A percentile compares a stretch with the other conserved stretches of the same genome.
These are phyloP conservation scores for Schizosaccharomyces versatilis DNA, from an alignment of 1,139 yeast species.

Conservation along the genomic window DNA sequence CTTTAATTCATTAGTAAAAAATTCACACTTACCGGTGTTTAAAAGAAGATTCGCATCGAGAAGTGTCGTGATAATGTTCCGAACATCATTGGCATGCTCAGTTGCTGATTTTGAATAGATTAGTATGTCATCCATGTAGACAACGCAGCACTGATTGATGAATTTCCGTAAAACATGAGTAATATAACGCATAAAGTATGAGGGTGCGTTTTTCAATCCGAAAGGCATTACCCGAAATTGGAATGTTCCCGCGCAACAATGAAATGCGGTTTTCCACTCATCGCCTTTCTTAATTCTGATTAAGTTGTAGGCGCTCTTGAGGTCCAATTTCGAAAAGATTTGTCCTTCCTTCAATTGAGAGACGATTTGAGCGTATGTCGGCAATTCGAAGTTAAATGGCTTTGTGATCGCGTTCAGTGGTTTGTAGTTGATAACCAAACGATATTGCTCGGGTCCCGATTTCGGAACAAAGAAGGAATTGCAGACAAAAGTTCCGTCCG, in stretches of 20 bases:
- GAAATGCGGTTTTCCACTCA: slow-evolving; percentile 11
- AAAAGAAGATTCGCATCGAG: neutral
- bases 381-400: slow-evolving; percentile 15
- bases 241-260: slow-evolving; percentile 5
- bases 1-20: neutral
- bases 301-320: slow-evolving; percentile 14
- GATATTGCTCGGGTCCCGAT: slow-evolving; percentile 12
- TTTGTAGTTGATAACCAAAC: slow-evolving; percentile 17
- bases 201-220: slow-evolving; percentile 9
- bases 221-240: slow-evolving; percentile 13
- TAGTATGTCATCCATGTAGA: slow-evolving; percentile 17
- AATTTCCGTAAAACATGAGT: slow-evolving; percentile 9
- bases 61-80: neutral
- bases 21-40: slow-evolving; percentile 1
- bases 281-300: slow-evolving; percentile 18
- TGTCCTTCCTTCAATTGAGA: slow-evolving; percentile 5
- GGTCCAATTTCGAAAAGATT: slow-evolving; percentile 13
- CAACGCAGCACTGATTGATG: slow-evolving; percentile 10
- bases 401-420: slow-evolving; percentile 14
- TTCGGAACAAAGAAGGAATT: neutral
- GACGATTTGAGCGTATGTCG: slow-evolving; percentile 13
- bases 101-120: slow-evolving; percentile 4
- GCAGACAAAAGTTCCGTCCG: too few relatives aligned
- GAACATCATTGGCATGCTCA: neutral
- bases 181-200: slow-evolving; percentile 12